These are phyloP conservation scores for Oryza australiensis DNA, from an alignment of 176 grass and related monocot genomes.

Conservation along the genomic window DNA sequence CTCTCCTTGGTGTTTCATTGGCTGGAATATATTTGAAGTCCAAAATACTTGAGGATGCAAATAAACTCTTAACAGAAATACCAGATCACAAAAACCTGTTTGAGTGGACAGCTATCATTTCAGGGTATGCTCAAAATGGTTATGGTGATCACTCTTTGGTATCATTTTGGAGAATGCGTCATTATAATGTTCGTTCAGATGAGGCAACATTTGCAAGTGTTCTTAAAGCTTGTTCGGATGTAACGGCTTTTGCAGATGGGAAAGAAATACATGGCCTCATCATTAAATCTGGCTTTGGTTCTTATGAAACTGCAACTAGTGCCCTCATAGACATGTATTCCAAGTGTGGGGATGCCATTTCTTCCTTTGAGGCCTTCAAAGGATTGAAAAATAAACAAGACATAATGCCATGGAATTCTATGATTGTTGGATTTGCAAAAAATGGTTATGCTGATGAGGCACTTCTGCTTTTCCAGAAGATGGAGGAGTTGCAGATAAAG, in stretches of 20 bases:
- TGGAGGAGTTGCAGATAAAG: conserved; percentile 48
- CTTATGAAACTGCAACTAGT: conserved; percentile 48
- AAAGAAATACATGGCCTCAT: conserved; percentile 59
- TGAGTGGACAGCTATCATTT: conserved; percentile 71
- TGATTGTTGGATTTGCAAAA: conserved; percentile 73
- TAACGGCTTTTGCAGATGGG: conserved; percentile 45
- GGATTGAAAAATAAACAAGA: conserved; percentile 52
- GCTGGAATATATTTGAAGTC: conserved; percentile 66
- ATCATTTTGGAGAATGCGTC: conserved; percentile 64
- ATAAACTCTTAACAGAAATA: conserved; percentile 53
- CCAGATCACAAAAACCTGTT: conserved; percentile 52
- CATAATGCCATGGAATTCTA: conserved; percentile 66
- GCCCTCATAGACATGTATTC: conserved; percentile 76
- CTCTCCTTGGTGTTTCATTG: conserved; percentile 47
- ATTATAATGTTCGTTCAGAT: conserved; percentile 42
- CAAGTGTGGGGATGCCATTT: conserved; percentile 64
- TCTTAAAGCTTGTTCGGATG: conserved; percentile 66
- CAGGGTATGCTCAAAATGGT: conserved; percentile 85
- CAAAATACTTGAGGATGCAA: conserved; percentile 56
- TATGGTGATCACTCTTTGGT: conserved; percentile 54
- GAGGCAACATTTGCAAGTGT: conserved; percentile 70
- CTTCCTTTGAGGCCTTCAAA: conserved; percentile 60
- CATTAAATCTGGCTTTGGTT: conserved; percentile 59
- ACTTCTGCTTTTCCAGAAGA: conserved; percentile 57
- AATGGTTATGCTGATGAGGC: conserved; percentile 63